Conservation (phyloP, 352 stramenopile genomes). For the Pythium aphanidermatum region DNA sequence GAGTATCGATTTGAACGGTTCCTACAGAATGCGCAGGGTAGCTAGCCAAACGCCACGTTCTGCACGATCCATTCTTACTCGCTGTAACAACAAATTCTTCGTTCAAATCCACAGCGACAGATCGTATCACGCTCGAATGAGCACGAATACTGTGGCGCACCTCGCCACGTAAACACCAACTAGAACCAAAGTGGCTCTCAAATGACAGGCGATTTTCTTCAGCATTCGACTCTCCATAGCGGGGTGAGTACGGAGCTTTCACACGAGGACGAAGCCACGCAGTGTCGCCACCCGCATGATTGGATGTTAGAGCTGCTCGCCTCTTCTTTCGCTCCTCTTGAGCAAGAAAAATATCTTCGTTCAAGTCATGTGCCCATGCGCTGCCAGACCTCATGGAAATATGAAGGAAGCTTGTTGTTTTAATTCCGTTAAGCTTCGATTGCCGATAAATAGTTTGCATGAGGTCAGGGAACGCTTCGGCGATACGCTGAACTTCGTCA, state of each 20-base stretch:
- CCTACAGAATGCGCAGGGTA: conserved; percentile 29
- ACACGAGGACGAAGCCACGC: conserved; percentile 29
- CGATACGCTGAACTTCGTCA: background rate
- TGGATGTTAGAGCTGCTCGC: conserved; percentile 9
- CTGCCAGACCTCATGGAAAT: conserved; percentile 32
- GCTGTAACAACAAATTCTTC: conserved; percentile 59
- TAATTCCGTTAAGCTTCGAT: conserved; percentile 45
- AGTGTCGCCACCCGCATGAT: conserved; percentile 10
- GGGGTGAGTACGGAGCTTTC: conserved; percentile 16
- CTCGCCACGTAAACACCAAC: conserved; percentile 31
- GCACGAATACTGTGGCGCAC: conserved; percentile 53
- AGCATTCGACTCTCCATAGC: no score
- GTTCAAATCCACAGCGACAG: conserved; percentile 45
- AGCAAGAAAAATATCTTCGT: conserved; percentile 40
- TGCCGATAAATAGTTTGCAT: conserved; percentile 50
- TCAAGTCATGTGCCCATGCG: conserved; percentile 40
- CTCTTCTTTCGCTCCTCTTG: conserved; percentile 45
- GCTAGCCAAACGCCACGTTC: conserved; percentile 53
- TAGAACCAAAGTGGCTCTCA: no score
- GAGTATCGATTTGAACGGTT: conserved; percentile 22
- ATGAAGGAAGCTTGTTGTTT: conserved; percentile 55
- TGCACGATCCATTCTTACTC: conserved; percentile 70
- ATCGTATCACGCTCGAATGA: conserved; percentile 54
- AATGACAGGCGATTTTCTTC: no score
- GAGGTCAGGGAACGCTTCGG: conserved; percentile 32